phyloP scores from a whole-genome alignment of 2,329 filamentous ascomycete species.

The Lecanicillium sp. region DNA sequence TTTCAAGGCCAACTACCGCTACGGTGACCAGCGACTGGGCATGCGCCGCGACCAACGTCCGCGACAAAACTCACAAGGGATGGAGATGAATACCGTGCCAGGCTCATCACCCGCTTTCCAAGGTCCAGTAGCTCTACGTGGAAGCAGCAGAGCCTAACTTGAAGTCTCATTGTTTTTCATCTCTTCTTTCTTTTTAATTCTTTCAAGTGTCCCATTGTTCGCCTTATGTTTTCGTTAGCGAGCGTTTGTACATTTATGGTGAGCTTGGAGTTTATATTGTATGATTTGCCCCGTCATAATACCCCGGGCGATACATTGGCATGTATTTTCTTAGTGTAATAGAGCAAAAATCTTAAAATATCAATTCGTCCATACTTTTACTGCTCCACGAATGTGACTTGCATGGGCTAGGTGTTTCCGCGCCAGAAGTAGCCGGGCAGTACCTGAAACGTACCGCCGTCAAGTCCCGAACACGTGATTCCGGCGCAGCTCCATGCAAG shows the following conservation, averaged over 20 bases:
- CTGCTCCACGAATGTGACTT: too few species aligned
- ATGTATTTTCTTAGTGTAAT: too few species aligned
- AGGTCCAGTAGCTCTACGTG: constrained; percentile 40
- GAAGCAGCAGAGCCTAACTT: constrained; percentile 17
- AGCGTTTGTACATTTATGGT: constrained; percentile 5
- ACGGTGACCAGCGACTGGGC: constrained; percentile 80
- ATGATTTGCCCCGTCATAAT: too few species aligned
- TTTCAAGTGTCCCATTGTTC: neutral
- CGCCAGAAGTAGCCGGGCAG: too few species aligned
- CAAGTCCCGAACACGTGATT: constrained; percentile 9
- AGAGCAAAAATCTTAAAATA: too few species aligned
- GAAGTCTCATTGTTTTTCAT: constrained; percentile 1
- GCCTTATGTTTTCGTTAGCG: constrained; percentile 3
- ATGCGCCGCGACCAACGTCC: constrained; percentile 26
- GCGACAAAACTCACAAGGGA: constrained; percentile 43
- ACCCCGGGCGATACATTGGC: too few species aligned
- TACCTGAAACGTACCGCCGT: too few species aligned
- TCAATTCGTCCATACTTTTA: too few species aligned
- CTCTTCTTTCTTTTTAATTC: constrained; percentile 6
- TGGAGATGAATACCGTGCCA: constrained; percentile 67
- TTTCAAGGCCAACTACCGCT: constrained; percentile 69
- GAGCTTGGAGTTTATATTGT: constrained; percentile 1
- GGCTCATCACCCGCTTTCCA: constrained; percentile 40
- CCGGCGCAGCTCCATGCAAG: constrained; percentile 1
- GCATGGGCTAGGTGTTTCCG: too few species aligned